phyloP scores from a whole-genome alignment of 441 rosid genomes.

The Croton laevigatus region DNA sequence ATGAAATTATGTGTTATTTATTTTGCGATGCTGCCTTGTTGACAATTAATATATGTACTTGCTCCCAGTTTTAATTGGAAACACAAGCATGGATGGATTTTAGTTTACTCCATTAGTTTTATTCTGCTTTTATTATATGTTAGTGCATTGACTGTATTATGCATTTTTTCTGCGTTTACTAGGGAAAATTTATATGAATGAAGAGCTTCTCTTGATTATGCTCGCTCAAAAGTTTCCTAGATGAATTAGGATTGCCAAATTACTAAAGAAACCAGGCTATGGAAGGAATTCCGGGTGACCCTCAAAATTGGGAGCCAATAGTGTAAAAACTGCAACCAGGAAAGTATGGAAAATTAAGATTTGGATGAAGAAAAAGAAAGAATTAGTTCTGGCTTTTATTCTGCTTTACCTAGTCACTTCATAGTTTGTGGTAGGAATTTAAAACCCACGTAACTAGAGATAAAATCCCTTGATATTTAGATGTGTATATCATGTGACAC shows the following conservation, averaged over 20 bases:
- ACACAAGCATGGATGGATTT: background rate
- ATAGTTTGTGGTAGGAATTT: background rate
- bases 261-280: background rate
- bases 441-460: background rate
- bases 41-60: slow-evolving; percentile 2
- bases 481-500: background rate
- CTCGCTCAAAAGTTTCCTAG: background rate
- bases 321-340: background rate
- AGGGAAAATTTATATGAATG: background rate
- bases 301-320: background rate
- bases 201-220: background rate
- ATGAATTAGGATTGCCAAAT: background rate
- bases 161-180: background rate
- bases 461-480: background rate
- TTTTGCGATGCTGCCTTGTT: background rate
- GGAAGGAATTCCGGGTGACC: too few species aligned
- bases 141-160: background rate
- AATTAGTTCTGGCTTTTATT: background rate
- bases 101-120: background rate
- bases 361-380: background rate
- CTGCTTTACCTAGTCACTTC: too few species aligned
- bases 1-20: background rate
- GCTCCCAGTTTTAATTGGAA: background rate
- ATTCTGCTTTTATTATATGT: background rate
- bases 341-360: background rate